Evolutionary conservation across 345 rosid genomes (phyloP), one percentile per base, ranked within the genome.

Genomic region (Tarenaya hassleriana): DNA sequence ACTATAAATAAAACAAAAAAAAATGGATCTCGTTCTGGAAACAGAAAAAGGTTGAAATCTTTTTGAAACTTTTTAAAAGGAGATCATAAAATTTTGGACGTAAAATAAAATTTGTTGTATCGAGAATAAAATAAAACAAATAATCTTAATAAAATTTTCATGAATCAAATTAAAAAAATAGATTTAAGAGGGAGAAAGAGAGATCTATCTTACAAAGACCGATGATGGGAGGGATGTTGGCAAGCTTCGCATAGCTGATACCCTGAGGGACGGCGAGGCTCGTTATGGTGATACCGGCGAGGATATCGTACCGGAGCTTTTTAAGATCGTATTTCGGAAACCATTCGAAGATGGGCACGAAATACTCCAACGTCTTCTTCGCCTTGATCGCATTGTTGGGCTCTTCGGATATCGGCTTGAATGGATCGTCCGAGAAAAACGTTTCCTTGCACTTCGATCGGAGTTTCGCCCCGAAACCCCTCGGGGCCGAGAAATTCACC

Each of bases 181-280:
- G n/a, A n/a, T n/a, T n/a, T n/a, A n/a, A n/a, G n/a, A 2, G 29
- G 2, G 29, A 51, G 35, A 1, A 12, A 16, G 1, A 45, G 27
- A 13, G 12, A 43, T 14, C 6, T 16, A 29, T 14, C 91, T 70
- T 62, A 91, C 91, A 86, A 5, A 91, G 79, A 73, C 98, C 98
- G 40, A 78, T 67, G 56, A 91, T 80, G 3, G 95, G 95, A 60
- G 96, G 89, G 52, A 91, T 7, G 7, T 61, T 29, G 8, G 78
- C 96, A 41, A 91, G 98, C 65, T 82, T 91, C 10, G 96, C 98
- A 50, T 91, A 91, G 57, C 98, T 91, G 59, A 86, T 91, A 10
- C 98, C 98, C 50, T 91, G 96, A 48, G 97, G 97, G 41, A 90
- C 84, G 13, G 97, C 96, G 13, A 90, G 89, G 58, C 82, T 75